phyloP scores from a whole-genome alignment of 2,329 filamentous ascomycete genomes.

The Aspergillus brasiliensis region DNA sequence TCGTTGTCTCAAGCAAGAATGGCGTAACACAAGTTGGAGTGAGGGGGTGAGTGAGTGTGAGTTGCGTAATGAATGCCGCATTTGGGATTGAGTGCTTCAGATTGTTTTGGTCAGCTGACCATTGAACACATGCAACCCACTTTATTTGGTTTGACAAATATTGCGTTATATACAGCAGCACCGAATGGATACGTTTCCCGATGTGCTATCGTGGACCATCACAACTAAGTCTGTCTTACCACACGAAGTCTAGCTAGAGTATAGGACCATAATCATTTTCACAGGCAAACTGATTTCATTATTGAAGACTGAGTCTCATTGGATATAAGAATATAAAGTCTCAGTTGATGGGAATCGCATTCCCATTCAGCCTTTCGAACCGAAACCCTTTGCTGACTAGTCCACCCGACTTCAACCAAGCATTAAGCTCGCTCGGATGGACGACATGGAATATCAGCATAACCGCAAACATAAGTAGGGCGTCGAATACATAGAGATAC shows the following conservation, averaged over 20 bases:
- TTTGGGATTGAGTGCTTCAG: background rate
- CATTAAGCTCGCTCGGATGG: slow-evolving; percentile 6
- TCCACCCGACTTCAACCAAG: background rate
- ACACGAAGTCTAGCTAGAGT: too few relatives aligned
- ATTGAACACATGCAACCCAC: background rate
- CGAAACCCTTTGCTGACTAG: background rate
- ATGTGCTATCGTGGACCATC: too few relatives aligned
- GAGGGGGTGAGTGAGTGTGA: background rate
- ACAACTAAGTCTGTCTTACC: too few relatives aligned
- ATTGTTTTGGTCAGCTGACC: background rate
- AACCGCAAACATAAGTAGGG: background rate
- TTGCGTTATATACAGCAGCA: too few relatives aligned
- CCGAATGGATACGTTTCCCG: too few relatives aligned
- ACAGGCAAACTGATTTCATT: too few relatives aligned
- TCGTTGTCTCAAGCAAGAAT: background rate
- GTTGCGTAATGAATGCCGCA: background rate
- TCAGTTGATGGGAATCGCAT: background rate
- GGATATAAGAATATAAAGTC: background rate
- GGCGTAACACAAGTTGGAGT: too few relatives aligned
- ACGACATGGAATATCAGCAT: slow-evolving; percentile 3
- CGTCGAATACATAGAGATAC: slow-evolving; percentile 1
- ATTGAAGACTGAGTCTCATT: too few relatives aligned
- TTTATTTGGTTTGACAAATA: background rate
- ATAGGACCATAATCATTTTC: too few relatives aligned
- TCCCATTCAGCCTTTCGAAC: background rate